Evolutionary conservation across 1,284 basidiomycete species (phyloP).

Genomic region (Hemileccinum hortonii): DNA sequence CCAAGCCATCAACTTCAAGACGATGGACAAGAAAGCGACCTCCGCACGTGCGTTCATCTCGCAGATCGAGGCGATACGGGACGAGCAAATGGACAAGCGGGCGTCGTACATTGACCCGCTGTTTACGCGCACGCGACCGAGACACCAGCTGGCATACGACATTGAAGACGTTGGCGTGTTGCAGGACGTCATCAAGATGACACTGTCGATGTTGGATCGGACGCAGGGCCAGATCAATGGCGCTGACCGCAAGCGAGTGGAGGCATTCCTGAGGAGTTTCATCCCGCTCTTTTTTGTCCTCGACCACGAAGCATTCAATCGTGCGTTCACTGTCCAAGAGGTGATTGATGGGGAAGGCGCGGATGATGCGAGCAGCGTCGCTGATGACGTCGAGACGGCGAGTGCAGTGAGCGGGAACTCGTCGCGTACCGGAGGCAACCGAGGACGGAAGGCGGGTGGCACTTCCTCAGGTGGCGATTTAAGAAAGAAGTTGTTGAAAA

Average conservation of each 20-base stretch:
- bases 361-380: conserved; percentile 47
- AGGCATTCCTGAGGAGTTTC: conserved; percentile 81
- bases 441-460: conserved; percentile 40
- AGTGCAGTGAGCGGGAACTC: conserved; percentile 38
- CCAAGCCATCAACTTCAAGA: conserved; percentile 90
- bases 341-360: conserved; percentile 50
- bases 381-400: conserved; percentile 51
- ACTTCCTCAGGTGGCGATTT: conserved; percentile 56
- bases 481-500: conserved; percentile 73
- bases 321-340: conserved; percentile 56
- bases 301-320: conserved; percentile 70
- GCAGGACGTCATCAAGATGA: conserved; percentile 86
- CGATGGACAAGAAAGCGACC: conserved; percentile 88
- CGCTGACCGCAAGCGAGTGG: conserved; percentile 78
- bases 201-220: conserved; percentile 90
- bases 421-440: conserved; percentile 37
- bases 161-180: conserved; percentile 78
- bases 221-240: conserved; percentile 73
- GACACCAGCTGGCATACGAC: conserved; percentile 81
- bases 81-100: conserved; percentile 82
- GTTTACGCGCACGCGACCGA: conserved; percentile 66
- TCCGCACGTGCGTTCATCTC: conserved; percentile 81
- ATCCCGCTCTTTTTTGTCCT: conserved; percentile 73
- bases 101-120: conserved; percentile 75
- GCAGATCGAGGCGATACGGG: conserved; percentile 87